A percentile compares a stretch with the other conserved stretches of the same genome.
These are phyloP conservation scores for Xylaria arbuscula DNA, from an alignment of 2,329 filamentous ascomycete species.

Conservation along the genomic window DNA sequence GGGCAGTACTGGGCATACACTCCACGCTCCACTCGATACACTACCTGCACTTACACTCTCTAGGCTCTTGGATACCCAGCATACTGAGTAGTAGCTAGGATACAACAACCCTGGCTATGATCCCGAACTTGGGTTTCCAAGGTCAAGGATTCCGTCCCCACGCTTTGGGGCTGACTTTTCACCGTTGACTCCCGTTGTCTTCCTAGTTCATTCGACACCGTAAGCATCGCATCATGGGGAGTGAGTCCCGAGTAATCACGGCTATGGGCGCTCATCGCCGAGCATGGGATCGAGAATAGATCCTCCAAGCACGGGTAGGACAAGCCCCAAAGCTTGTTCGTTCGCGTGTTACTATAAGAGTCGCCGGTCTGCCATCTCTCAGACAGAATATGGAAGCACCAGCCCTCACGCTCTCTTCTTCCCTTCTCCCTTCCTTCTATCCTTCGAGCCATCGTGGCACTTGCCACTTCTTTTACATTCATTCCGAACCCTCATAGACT, in stretches of 20 bases:
- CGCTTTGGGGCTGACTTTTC: conserved; percentile 28
- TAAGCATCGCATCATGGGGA: conserved; percentile 37
- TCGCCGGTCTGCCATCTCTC: conserved; percentile 13
- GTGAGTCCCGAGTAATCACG: conserved; percentile 38
- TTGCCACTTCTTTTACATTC: conserved; percentile 28
- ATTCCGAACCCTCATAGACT: conserved; percentile 11
- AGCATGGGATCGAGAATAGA: conserved; percentile 25
- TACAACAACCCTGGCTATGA: conserved; percentile 11
- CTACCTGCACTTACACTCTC: neutral
- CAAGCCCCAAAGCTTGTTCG: conserved; percentile 19
- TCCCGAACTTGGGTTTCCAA: conserved; percentile 7
- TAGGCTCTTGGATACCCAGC: neutral
- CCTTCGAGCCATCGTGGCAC: conserved; percentile 28
- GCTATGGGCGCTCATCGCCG: conserved; percentile 13
- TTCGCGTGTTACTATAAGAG: conserved; percentile 29
- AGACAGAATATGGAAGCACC: conserved; percentile 19
- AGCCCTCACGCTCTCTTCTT: conserved; percentile 34
- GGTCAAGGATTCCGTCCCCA: conserved; percentile 28
- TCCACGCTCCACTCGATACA: neutral
- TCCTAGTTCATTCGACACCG: conserved; percentile 20
- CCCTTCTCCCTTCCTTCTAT: conserved; percentile 12
- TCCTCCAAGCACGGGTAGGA: neutral
- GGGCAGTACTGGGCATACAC: neutral
- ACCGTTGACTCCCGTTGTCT: conserved; percentile 18
- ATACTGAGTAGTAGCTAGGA: neutral